A percentile compares a stretch with the other conserved stretches of the same genome.
These are phyloP conservation scores for Petasospora fabianii DNA, from an alignment of 1,139 yeast species.

Conservation along the genomic window DNA sequence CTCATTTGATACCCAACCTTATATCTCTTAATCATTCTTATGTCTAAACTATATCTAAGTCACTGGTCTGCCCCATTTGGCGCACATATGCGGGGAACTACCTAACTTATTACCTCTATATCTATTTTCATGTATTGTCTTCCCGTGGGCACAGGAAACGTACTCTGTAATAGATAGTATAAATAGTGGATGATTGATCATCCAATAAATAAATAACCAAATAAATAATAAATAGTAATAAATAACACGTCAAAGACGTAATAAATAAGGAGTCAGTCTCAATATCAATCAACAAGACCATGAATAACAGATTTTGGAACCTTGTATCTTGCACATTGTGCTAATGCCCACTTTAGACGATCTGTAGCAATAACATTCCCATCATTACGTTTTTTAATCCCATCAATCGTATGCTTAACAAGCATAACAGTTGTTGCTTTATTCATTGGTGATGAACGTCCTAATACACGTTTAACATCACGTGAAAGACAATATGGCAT, in stretches of 20 bases:
- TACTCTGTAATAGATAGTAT: no score
- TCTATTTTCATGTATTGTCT: no score
- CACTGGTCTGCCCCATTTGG: no score
- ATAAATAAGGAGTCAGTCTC: constrained; percentile 4
- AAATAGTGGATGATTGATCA: no score
- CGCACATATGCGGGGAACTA: no score
- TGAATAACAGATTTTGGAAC: constrained; percentile 10
- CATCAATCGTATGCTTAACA: constrained; percentile 8
- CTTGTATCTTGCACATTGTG: constrained; percentile 10
- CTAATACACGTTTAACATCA: constrained; percentile 3
- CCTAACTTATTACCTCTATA: no score
- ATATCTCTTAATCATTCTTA: no score
- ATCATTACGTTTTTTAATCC: constrained; percentile 4
- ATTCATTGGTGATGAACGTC: constrained; percentile 3
- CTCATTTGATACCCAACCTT: no score
- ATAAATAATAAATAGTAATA: constrained; percentile 5
- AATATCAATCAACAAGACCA: constrained; percentile 5
- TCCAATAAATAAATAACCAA: constrained; percentile 3
- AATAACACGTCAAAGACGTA: no score
- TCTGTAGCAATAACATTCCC: constrained; percentile 10
- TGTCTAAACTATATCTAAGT: no score
- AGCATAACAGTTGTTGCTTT: constrained; percentile 5
- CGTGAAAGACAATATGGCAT: constrained; percentile 6
- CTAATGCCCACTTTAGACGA: constrained; percentile 12
- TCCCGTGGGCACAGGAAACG: no score